Percentiles rank a stretch among this genome's conserved stretches.
Conservation (phyloP, 2,329 filamentous ascomycete genomes). For the Beauveria bassiana region DNA sequence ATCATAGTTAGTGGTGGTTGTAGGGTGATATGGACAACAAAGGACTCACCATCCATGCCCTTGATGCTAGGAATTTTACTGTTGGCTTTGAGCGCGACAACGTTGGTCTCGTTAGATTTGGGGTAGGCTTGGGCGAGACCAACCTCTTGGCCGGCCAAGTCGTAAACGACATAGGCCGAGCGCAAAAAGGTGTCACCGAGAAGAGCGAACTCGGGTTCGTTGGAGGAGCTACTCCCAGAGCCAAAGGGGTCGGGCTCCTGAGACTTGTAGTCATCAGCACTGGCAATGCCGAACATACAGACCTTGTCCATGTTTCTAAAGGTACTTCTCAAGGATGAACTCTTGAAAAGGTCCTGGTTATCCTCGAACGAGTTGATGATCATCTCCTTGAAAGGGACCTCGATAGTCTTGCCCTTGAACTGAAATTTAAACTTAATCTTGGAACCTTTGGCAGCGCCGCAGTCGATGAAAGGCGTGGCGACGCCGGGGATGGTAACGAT, state of each 20-base stretch:
- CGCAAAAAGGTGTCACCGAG: conserved; percentile 53
- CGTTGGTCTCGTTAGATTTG: conserved; percentile 33
- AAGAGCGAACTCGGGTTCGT: conserved; percentile 31
- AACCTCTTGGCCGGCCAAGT: conserved; percentile 42
- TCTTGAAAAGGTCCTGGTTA: conserved; percentile 33
- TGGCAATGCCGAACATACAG: conserved; percentile 50
- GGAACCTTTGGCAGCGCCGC: conserved; percentile 34
- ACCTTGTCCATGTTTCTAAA: conserved; percentile 32
- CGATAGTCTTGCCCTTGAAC: conserved; percentile 33
- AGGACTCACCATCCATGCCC: conserved; percentile 33
- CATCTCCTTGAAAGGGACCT: conserved; percentile 45
- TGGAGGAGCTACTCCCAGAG: not conserved
- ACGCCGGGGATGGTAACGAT: conserved; percentile 27
- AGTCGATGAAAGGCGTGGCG: conserved; percentile 45
- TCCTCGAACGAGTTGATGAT: conserved; percentile 36
- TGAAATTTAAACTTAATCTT: conserved; percentile 32
- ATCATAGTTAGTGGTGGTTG: not conserved
- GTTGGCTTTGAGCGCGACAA: conserved; percentile 37
- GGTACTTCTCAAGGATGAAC: conserved; percentile 23
- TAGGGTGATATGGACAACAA: conserved; percentile 18
- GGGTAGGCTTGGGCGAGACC: conserved; percentile 46
- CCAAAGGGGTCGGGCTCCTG: conserved; percentile 13
- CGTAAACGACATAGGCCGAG: conserved; percentile 50
- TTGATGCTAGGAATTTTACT: conserved; percentile 34
- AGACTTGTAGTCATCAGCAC: conserved; percentile 26